A percentile compares a stretch with the other conserved stretches of the same genome.
Conservation (phyloP, 2,329 filamentous ascomycete genomes). For the Lasiodiplodia gonubiensis region DNA sequence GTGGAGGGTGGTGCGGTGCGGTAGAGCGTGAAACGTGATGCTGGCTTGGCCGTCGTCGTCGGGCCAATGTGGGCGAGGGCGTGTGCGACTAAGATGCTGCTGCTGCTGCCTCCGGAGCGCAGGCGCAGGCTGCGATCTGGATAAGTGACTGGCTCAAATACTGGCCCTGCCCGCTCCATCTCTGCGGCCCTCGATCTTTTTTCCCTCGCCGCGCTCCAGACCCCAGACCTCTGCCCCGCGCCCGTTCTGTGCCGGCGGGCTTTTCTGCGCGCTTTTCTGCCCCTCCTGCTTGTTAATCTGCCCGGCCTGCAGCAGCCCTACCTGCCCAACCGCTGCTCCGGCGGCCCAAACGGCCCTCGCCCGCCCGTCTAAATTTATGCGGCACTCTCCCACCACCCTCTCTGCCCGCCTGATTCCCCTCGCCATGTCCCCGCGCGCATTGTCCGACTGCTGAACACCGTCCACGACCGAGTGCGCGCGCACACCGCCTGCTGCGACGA, state of each 20-base stretch:
- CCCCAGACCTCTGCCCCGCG: slow-evolving; percentile 12
- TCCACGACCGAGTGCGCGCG: slow-evolving; percentile 7
- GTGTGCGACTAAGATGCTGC: slow-evolving; percentile 10
- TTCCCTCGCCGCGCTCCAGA: slow-evolving; percentile 1
- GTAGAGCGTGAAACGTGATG: slow-evolving; percentile 16
- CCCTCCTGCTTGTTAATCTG: slow-evolving; percentile 5
- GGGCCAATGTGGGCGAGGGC: slow-evolving; percentile 21
- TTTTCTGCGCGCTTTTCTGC: slow-evolving; percentile 16
- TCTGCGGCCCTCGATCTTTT: slow-evolving; percentile 10
- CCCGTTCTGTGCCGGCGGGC: neutral
- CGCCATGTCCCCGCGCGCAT: slow-evolving; percentile 19
- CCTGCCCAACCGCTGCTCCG: slow-evolving; percentile 17
- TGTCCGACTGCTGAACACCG: slow-evolving; percentile 19
- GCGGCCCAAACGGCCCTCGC: slow-evolving; percentile 18
- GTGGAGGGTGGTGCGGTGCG: neutral
- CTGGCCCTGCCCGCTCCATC: slow-evolving; percentile 5
- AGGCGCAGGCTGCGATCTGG: slow-evolving; percentile 10
- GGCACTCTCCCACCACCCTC: neutral
- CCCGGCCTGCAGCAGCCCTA: slow-evolving; percentile 11
- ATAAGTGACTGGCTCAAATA: slow-evolving; percentile 7
- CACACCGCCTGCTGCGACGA: slow-evolving; percentile 16
- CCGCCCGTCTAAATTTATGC: slow-evolving; percentile 25
- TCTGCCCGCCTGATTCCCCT: slow-evolving; percentile 14
- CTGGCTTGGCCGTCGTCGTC: slow-evolving; percentile 8
- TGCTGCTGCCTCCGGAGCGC: slow-evolving; percentile 17